Percentiles rank a stretch among this genome's conserved stretches.
These are phyloP conservation scores for Huntiella abstrusa DNA, from an alignment of 2,329 filamentous ascomycete species.

Conservation along the genomic window DNA sequence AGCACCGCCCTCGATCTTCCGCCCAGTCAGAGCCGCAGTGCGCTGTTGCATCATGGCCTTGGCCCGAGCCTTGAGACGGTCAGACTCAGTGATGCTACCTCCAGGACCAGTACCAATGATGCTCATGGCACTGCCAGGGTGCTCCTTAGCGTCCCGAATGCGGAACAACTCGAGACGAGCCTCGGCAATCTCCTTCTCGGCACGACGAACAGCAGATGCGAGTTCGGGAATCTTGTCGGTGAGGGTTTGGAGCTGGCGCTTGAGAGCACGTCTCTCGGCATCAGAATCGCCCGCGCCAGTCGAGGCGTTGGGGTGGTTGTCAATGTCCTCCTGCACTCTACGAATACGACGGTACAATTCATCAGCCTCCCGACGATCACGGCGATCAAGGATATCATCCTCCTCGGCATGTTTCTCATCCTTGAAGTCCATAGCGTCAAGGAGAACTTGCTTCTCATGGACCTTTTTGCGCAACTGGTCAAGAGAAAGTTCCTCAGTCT, in stretches of 20 bases:
- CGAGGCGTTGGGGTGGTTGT: conserved; percentile 62
- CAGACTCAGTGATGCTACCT: conserved; percentile 75
- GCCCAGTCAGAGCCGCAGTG: conserved; percentile 77
- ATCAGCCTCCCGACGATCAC: conserved; percentile 80
- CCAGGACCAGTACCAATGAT: conserved; percentile 89
- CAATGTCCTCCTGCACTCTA: conserved; percentile 84
- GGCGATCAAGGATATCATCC: conserved; percentile 76
- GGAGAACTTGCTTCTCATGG: conserved; percentile 76
- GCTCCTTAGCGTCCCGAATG: conserved; percentile 76
- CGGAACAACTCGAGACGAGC: conserved; percentile 84
- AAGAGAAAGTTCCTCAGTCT: conserved; percentile 54
- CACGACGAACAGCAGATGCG: conserved; percentile 76
- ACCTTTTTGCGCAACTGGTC: conserved; percentile 89
- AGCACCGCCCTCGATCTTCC: conserved; percentile 42
- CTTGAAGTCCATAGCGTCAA: conserved; percentile 91
- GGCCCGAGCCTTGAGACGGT: conserved; percentile 82
- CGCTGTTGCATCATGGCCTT: conserved; percentile 98
- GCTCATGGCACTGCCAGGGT: conserved; percentile 60
- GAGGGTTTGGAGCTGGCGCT: conserved; percentile 72
- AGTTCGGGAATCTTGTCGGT: conserved; percentile 83
- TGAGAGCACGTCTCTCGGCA: conserved; percentile 68
- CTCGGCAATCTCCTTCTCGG: conserved; percentile 84
- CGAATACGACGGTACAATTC: conserved; percentile 86
- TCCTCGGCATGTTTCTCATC: conserved; percentile 82
- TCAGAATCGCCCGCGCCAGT: conserved; percentile 59